Evolutionary conservation across 2,329 filamentous ascomycete species (phyloP).

Genomic region (Cryphonectria carpinicola): DNA sequence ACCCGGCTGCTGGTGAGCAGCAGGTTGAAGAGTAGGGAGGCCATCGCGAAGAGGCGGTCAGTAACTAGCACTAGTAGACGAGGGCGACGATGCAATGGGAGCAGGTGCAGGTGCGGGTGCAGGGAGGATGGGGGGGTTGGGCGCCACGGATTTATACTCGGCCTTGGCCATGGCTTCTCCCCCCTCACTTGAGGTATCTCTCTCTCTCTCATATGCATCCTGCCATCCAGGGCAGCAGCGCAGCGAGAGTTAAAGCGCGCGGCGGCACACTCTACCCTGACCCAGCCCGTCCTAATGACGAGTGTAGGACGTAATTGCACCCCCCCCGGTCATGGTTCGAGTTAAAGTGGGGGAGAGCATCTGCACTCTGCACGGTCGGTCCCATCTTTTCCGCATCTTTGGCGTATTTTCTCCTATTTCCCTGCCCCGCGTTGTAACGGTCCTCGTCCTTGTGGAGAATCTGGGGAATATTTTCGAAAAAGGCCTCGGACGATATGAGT

Average conservation of each 20-base stretch:
- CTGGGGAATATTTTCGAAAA: slow-evolving; percentile 1
- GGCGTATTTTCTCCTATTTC: neutral
- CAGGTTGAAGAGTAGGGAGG: slow-evolving; percentile 15
- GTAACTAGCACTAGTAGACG: neutral
- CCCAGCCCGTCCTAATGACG: neutral
- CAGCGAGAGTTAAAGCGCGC: neutral
- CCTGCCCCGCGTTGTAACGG: neutral
- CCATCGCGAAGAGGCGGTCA: slow-evolving; percentile 9
- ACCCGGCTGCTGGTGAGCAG: slow-evolving; percentile 18
- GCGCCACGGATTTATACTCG: neutral
- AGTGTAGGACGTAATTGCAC: neutral
- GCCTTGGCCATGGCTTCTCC: neutral
- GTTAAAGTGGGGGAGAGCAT: neutral
- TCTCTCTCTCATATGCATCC: neutral
- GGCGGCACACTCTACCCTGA: neutral
- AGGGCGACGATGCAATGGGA: neutral
- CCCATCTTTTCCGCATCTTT: neutral
- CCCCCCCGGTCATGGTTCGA: neutral
- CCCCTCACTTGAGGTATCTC: slow-evolving; percentile 7
- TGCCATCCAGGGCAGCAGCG: neutral
- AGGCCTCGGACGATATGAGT: neutral
- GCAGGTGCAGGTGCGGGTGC: neutral
- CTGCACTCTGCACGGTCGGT: neutral
- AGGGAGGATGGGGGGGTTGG: neutral
- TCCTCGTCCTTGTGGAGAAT: neutral